A percentile compares a stretch with the other conserved stretches of the same genome.
These are phyloP conservation scores for Strobilomyces echinocephalus DNA, from an alignment of 768 basidiomycete genomes.

Conservation along the genomic window DNA sequence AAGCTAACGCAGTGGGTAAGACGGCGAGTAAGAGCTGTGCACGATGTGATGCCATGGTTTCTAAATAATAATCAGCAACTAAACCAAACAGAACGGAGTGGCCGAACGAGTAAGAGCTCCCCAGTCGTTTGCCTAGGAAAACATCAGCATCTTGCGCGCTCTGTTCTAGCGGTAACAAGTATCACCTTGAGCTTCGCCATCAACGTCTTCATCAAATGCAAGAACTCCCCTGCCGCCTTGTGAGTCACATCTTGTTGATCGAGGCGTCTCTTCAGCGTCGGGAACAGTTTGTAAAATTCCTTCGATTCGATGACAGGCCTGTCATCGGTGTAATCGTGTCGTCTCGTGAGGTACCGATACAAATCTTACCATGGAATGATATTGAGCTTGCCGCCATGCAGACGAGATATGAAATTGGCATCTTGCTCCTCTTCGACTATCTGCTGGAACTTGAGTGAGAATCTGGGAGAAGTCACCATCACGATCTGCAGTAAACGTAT, in stretches of 20 bases:
- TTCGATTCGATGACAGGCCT: conserved; percentile 56
- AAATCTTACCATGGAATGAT: conserved; percentile 51
- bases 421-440: conserved; percentile 58
- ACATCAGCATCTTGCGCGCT: not conserved
- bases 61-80: conserved; percentile 20
- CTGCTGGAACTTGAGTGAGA: conserved; percentile 52
- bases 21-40: conserved; percentile 37
- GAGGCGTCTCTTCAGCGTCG: conserved; percentile 40
- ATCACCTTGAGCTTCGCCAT: conserved; percentile 63
- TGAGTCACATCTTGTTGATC: conserved; percentile 48
- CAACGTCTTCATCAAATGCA: conserved; percentile 54
- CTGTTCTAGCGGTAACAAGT: not conserved
- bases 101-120: conserved; percentile 52
- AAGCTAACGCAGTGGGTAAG: conserved; percentile 46
- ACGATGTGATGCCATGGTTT: conserved; percentile 45
- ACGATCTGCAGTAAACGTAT: not conserved
- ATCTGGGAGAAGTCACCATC: conserved; percentile 31
- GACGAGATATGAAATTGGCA: conserved; percentile 55
- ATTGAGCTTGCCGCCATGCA: conserved; percentile 49
- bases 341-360: not conserved
- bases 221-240: conserved; percentile 46
- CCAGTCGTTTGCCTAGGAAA: conserved; percentile 56
- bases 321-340: not conserved
- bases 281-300: conserved; percentile 53
- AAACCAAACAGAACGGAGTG: not conserved